Percentiles rank a stretch among this genome's conserved stretches.
Evolutionary conservation across 2,329 filamentous ascomycete species (phyloP).

Genomic region (Colletotrichum musae): DNA sequence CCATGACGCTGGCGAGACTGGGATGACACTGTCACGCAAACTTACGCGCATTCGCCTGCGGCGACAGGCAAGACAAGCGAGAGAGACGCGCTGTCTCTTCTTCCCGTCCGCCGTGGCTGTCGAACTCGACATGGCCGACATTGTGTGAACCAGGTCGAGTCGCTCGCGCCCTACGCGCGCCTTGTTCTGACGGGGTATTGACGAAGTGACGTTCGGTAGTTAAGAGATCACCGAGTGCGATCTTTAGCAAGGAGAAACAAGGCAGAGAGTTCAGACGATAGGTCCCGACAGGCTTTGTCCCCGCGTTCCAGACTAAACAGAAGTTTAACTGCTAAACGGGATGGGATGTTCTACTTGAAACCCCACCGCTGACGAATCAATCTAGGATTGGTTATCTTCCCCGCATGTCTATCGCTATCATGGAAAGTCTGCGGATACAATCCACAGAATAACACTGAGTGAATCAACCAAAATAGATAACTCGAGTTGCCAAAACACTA

Average conservation of each 20-base stretch:
- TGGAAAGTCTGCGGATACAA: too few relatives aligned
- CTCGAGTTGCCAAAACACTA: too few relatives aligned
- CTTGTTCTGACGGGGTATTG: not conserved
- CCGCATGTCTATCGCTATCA: conserved; percentile 12
- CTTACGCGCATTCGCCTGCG: conserved; percentile 40
- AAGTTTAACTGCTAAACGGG: not conserved
- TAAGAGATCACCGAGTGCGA: conserved; percentile 7
- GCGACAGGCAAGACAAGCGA: conserved; percentile 42
- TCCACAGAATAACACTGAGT: too few relatives aligned
- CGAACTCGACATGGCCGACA: conserved; percentile 8
- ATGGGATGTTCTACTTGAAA: conserved; percentile 4
- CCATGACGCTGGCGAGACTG: not conserved
- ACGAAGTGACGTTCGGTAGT: not conserved
- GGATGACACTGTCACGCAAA: not conserved
- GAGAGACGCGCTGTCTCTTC: conserved; percentile 41
- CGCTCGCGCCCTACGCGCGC: not conserved
- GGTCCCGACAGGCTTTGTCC: not conserved
- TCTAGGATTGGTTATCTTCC: conserved; percentile 9
- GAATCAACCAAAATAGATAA: too few relatives aligned
- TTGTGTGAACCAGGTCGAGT: not conserved
- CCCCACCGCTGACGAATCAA: conserved; percentile 17
- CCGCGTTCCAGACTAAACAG: conserved; percentile 3
- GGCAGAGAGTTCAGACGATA: conserved; percentile 27
- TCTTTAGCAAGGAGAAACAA: not conserved
- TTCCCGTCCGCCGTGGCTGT: conserved; percentile 6